Evolutionary conservation across 805 yeast genomes (phyloP), one percentile per base, ranked within the genome.

Genomic region (Kodamaea kakaduensis): DNA sequence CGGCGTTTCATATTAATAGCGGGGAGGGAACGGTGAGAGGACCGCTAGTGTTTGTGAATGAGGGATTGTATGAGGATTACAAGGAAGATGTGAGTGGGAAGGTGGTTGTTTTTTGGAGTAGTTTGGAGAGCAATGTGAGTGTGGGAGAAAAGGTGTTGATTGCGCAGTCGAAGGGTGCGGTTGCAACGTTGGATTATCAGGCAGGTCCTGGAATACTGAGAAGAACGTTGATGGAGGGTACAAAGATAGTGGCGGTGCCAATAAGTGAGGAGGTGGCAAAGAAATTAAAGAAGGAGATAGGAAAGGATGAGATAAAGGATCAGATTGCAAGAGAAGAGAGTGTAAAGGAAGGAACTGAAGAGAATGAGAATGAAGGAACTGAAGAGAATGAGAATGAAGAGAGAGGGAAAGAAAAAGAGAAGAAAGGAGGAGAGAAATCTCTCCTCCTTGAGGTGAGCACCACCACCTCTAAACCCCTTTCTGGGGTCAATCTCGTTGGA

Each of bases 11-110:
- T 34, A 43, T 48, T 3, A 53, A 46, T 43, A 64, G 68, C 1
- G 25, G 22, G 5, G 50, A 43, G 29, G 69, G 63, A 1, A 35
- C 51, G 1, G 45, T 56, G 1, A 41, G 37, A 4, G 58, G 49
- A 1, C 46, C 43, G 9, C 63, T 48, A 41, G 37, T 64, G 2
- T 61, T 34, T 46, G 66, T 48, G 6, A 58, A 61, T 36, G 43
- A 48, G n/a, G 71, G 68, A 3, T 32, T 46, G 2, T 40, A 42
- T 1, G 48, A 46, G 1, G 72, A 67, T 35, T 61, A 52, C 31
- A 47, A 47, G 1, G 41, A 58, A 12, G 36, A 40, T 13, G 41
- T 58, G 1, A 31, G 33, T 5, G 53, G 46, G 12, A 59, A 54
- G 34, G 53, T 64, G 20, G 64, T 56, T 10, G 50, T 67, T 8